Conservation (phyloP, 768 basidiomycete genomes). For the Xanthoconium purpureum region DNA sequence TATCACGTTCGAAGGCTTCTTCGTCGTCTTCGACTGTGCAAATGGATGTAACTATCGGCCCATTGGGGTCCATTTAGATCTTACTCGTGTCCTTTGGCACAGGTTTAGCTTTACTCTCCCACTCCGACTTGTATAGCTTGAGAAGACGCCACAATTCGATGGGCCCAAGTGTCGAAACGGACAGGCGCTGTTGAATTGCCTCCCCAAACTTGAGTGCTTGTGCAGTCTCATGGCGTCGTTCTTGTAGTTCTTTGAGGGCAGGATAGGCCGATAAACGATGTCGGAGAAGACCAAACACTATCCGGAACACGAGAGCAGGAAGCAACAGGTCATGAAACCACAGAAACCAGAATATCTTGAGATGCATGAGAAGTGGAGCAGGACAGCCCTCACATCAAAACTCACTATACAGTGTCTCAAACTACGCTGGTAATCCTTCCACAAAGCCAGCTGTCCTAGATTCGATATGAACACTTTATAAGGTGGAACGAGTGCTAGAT, state of each 20-base stretch:
- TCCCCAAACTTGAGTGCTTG: slow-evolving; percentile 53
- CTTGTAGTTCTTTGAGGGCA: slow-evolving; percentile 49
- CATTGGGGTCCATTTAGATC: background rate
- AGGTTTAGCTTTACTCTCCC: slow-evolving; percentile 33
- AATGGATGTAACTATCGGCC: background rate
- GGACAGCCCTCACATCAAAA: slow-evolving; percentile 8
- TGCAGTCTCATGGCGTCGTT: slow-evolving; percentile 46
- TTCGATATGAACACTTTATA: slow-evolving; percentile 45
- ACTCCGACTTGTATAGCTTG: slow-evolving; percentile 39
- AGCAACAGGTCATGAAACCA: slow-evolving; percentile 61
- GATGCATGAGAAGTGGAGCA: slow-evolving; percentile 1
- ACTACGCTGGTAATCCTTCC: slow-evolving; percentile 51
- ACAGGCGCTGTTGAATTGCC: slow-evolving; percentile 45
- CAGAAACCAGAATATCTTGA: slow-evolving; percentile 58
- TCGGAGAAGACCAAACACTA: slow-evolving; percentile 48
- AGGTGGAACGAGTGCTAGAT: slow-evolving; percentile 47
- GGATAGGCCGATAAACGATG: slow-evolving; percentile 54
- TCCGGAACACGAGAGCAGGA: slow-evolving; percentile 46
- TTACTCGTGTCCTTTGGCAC: slow-evolving; percentile 10
- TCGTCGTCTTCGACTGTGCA: slow-evolving; percentile 22
- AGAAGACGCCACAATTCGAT: slow-evolving; percentile 55
- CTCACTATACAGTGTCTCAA: slow-evolving; percentile 50
- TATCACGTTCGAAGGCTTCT: slow-evolving; percentile 41
- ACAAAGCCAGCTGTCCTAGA: slow-evolving; percentile 47
- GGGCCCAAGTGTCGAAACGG: slow-evolving; percentile 45